Percentiles rank a stretch among this genome's conserved stretches.
Evolutionary conservation across 202 grass and related monocot genomes (phyloP).

Genomic region (Bolboschoenoplectus hybrid): DNA sequence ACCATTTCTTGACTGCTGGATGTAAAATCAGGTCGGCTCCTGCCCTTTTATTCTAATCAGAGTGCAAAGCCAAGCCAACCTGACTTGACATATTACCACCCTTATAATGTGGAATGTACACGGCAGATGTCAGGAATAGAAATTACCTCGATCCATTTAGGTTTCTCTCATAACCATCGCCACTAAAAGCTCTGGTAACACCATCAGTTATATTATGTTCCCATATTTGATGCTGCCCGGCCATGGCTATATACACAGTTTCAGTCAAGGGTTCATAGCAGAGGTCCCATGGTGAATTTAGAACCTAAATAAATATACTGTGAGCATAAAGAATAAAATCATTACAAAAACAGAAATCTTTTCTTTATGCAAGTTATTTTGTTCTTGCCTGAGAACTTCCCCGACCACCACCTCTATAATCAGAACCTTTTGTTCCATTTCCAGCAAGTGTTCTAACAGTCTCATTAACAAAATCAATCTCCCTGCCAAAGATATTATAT

Average conservation of each 20-base stretch:
- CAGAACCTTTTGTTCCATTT: slow-evolving; percentile 93
- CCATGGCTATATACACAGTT: slow-evolving; percentile 88
- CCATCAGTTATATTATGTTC: slow-evolving; percentile 65
- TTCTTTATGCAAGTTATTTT: slow-evolving; percentile 20
- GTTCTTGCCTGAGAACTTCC: slow-evolving; percentile 77
- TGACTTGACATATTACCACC: neutral
- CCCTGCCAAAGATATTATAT: slow-evolving; percentile 53
- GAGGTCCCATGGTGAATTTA: slow-evolving; percentile 99
- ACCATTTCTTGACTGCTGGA: neutral
- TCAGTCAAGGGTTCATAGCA: slow-evolving; percentile 73
- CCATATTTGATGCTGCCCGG: slow-evolving; percentile 98
- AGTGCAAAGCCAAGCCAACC: neutral
- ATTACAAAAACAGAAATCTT: slow-evolving; percentile 25
- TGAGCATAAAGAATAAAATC: slow-evolving; percentile 39
- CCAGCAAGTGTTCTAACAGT: slow-evolving; percentile 92
- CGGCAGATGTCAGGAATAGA: neutral
- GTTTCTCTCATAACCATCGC: slow-evolving; percentile 94
- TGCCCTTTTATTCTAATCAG: slow-evolving; percentile 22
- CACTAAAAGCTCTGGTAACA: slow-evolving; percentile 78
- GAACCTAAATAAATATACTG: slow-evolving; percentile 55
- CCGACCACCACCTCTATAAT: slow-evolving; percentile 73
- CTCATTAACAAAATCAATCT: slow-evolving; percentile 90
- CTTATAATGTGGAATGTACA: neutral
- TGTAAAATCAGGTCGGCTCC: neutral
- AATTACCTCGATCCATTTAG: slow-evolving; percentile 82